Percentiles rank a stretch among this genome's conserved stretches.
Conservation (phyloP, 306 rosid genomes). For the Trifolium subterraneum region DNA sequence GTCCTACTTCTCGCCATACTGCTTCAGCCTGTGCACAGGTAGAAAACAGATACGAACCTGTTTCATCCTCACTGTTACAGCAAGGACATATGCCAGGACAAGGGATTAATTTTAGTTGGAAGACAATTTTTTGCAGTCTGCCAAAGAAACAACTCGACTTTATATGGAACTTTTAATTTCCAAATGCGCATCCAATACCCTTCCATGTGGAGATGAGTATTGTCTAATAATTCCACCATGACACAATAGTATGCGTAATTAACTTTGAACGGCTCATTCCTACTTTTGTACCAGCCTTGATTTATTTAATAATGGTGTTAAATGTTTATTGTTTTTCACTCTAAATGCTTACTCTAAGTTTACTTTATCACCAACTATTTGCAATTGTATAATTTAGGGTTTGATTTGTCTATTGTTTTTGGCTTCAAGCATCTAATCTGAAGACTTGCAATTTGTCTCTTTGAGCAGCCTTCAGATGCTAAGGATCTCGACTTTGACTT, state of each 20-base stretch:
- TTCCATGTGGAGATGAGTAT: no score
- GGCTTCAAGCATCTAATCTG: slow-evolving; percentile 28
- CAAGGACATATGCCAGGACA: no score
- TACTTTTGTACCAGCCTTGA: not conserved
- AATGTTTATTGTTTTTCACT: slow-evolving; percentile 34
- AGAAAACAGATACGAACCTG: no score
- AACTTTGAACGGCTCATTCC: not conserved
- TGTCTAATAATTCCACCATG: no score
- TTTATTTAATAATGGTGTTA: slow-evolving; percentile 10
- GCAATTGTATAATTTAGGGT: slow-evolving; percentile 9
- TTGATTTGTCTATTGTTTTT: not conserved
- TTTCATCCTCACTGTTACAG: no score
- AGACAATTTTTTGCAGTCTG: no score
- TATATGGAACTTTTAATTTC: no score
- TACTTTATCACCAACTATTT: slow-evolving; percentile 21
- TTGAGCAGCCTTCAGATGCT: slow-evolving; percentile 69
- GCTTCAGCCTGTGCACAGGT: no score
- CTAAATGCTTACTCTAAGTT: slow-evolving; percentile 14
- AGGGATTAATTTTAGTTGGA: no score
- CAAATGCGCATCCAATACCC: no score
- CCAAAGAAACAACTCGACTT: no score
- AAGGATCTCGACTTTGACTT: slow-evolving; percentile 79
- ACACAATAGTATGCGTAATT: not conserved
- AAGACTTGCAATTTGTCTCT: slow-evolving; percentile 39
- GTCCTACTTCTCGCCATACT: no score